Conservation (phyloP, 768 basidiomycete genomes). For the Ramaria rubella region DNA sequence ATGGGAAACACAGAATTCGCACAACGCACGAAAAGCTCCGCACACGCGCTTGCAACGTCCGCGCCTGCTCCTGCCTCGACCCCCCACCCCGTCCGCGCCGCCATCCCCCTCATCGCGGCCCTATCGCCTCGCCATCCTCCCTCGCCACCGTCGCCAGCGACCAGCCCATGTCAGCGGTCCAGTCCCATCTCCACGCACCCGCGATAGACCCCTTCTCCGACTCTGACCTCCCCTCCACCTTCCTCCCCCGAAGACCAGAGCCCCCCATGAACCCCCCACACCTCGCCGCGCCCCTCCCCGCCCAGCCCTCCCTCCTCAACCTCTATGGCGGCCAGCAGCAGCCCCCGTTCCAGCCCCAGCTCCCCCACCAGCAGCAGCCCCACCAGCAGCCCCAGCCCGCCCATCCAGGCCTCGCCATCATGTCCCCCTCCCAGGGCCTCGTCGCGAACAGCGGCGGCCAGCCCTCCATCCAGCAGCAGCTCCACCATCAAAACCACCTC, state of each 20-base stretch:
- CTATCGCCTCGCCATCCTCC: neutral
- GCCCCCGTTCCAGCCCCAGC: slow-evolving; percentile 25
- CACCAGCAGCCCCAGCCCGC: slow-evolving; percentile 32
- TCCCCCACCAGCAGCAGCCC: slow-evolving; percentile 7
- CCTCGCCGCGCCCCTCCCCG: neutral
- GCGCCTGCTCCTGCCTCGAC: slow-evolving; percentile 7
- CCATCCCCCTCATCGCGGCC: slow-evolving; percentile 3
- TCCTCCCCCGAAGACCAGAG: neutral
- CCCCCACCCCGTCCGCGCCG: neutral
- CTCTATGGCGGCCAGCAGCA: slow-evolving; percentile 21
- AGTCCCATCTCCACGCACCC: neutral
- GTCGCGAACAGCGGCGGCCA: neutral
- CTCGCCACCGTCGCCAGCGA: neutral
- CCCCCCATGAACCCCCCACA: slow-evolving; percentile 1
- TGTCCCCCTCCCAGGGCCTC: slow-evolving; percentile 19
- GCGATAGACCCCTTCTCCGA: neutral
- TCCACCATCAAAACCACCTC: slow-evolving; percentile 31
- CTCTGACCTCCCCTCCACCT: neutral
- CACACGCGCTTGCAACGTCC: neutral
- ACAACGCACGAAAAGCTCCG: neutral
- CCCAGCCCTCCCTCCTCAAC: slow-evolving; percentile 5
- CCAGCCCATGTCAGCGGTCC: slow-evolving; percentile 1
- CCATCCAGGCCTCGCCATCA: slow-evolving; percentile 24
- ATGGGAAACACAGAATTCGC: too few relatives aligned
- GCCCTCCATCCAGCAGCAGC: neutral